Evolutionary conservation across 805 yeast genomes (phyloP).

Genomic region (Saturnispora hagleri): DNA sequence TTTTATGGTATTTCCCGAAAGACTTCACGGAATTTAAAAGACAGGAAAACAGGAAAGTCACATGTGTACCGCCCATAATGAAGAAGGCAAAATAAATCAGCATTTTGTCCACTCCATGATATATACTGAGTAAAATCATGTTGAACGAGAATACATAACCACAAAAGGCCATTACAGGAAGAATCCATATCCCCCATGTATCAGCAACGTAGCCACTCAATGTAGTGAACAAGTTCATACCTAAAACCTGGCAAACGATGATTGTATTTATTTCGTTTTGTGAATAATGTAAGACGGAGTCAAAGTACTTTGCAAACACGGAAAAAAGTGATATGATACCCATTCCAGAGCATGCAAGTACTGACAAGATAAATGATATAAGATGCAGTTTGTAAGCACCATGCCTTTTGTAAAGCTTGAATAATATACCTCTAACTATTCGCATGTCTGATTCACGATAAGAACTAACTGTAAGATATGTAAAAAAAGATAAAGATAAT

Average conservation of each 20-base stretch:
- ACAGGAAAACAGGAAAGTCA: conserved; percentile 58
- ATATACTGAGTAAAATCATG: conserved; percentile 33
- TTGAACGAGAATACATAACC: conserved; percentile 62
- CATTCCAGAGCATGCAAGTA: conserved; percentile 23
- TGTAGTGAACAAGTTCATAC: conserved; percentile 79
- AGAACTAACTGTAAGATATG: neutral
- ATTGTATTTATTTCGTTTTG: conserved; percentile 61
- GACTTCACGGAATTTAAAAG: conserved; percentile 73
- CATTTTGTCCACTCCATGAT: conserved; percentile 25
- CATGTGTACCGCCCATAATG: conserved; percentile 61
- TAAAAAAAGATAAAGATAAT: neutral
- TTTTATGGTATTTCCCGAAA: conserved; percentile 54
- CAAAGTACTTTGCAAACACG: conserved; percentile 65
- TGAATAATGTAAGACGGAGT: conserved; percentile 44
- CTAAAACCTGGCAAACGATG: conserved; percentile 66
- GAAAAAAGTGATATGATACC: conserved; percentile 33
- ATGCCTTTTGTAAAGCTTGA: conserved; percentile 10
- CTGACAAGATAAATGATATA: conserved; percentile 21
- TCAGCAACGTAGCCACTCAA: conserved; percentile 76
- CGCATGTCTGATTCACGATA: neutral
- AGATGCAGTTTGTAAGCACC: conserved; percentile 19
- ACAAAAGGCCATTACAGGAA: conserved; percentile 52
- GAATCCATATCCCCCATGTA: conserved; percentile 62
- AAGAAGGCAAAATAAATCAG: conserved; percentile 42
- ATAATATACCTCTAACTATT: neutral